Evolutionary conservation across 305 asterid genomes (phyloP).

Genomic region (Plantago coronopus): DNA sequence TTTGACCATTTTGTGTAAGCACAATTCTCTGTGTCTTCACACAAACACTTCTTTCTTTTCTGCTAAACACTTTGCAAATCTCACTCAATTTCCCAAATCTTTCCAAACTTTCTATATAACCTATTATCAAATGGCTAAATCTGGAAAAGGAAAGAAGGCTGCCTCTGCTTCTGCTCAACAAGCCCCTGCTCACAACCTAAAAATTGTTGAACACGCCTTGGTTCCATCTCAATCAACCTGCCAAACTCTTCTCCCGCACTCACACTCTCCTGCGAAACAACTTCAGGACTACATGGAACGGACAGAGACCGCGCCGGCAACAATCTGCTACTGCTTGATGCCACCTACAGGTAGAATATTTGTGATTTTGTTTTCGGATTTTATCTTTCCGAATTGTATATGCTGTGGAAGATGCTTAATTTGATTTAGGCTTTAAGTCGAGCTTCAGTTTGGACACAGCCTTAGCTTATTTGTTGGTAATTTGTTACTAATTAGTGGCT

Average conservation of each 20-base stretch:
- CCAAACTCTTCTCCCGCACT: constrained; percentile 17
- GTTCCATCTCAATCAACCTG: too few species aligned
- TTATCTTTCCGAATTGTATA: neutral
- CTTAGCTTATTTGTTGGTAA: too few species aligned
- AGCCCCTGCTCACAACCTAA: too few species aligned
- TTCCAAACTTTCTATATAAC: too few species aligned
- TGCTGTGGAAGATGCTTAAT: neutral
- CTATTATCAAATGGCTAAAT: too few species aligned
- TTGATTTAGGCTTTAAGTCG: constrained; percentile 3
- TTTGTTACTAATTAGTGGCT: neutral
- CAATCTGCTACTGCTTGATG: constrained; percentile 25
- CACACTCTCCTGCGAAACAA: constrained; percentile 13
- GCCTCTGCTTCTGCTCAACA: too few species aligned
- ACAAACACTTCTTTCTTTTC: too few species aligned
- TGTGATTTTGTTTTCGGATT: neutral
- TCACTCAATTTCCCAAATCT: constrained; percentile 2
- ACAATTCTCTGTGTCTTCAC: constrained; percentile 20
- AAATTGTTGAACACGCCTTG: too few species aligned
- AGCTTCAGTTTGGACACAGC: constrained; percentile 9
- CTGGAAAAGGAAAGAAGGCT: too few species aligned
- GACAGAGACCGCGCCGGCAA: too few species aligned
- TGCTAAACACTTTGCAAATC: constrained; percentile 11
- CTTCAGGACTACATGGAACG: too few species aligned
- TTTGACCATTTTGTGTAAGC: neutral
- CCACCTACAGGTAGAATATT: constrained; percentile 20